Percentiles rank a stretch among this genome's conserved stretches.
phyloP scores from a whole-genome alignment of 2,329 filamentous ascomycete genomes.

The Knufia fluminis region DNA sequence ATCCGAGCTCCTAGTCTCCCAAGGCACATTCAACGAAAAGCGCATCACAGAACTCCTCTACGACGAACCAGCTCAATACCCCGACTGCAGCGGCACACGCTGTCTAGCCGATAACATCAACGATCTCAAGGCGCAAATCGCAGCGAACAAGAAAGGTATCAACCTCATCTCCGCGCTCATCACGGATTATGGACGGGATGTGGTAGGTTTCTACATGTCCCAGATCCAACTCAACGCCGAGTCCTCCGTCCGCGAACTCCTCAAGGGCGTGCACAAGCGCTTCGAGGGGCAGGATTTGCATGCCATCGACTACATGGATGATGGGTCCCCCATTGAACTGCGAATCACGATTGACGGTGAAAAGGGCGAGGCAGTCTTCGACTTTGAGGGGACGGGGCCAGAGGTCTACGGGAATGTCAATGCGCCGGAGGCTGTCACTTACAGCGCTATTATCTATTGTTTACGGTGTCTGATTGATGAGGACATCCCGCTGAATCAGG shows the following conservation, averaged over 20 bases:
- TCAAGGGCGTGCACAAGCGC: constrained; percentile 60
- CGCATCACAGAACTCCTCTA: constrained; percentile 63
- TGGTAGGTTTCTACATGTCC: constrained; percentile 75
- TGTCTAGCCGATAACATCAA: constrained; percentile 77
- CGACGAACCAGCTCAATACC: constrained; percentile 62
- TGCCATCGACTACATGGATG: constrained; percentile 78
- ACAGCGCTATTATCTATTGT: constrained; percentile 78
- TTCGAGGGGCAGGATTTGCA: constrained; percentile 63
- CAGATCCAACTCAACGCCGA: constrained; percentile 76
- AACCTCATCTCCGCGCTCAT: constrained; percentile 66
- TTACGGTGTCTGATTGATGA: constrained; percentile 69
- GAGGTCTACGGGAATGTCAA: constrained; percentile 76
- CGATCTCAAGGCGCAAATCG: constrained; percentile 77
- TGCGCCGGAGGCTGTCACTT: constrained; percentile 71
- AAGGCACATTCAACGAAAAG: constrained; percentile 61
- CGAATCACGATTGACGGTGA: constrained; percentile 65
- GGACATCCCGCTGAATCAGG: constrained; percentile 80
- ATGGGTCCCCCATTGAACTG: constrained; percentile 68
- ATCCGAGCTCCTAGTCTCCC: constrained; percentile 46
- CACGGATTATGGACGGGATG: constrained; percentile 65
- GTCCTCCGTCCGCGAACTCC: constrained; percentile 60
- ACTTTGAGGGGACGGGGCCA: constrained; percentile 68
- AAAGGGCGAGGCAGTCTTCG: constrained; percentile 67
- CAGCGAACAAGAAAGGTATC: constrained; percentile 79
- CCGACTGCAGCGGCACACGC: constrained; percentile 68